Evolutionary conservation across 2,329 filamentous ascomycete species (phyloP), one percentile per base, ranked within the genome.

Genomic region (Stachybotrys elegans): DNA sequence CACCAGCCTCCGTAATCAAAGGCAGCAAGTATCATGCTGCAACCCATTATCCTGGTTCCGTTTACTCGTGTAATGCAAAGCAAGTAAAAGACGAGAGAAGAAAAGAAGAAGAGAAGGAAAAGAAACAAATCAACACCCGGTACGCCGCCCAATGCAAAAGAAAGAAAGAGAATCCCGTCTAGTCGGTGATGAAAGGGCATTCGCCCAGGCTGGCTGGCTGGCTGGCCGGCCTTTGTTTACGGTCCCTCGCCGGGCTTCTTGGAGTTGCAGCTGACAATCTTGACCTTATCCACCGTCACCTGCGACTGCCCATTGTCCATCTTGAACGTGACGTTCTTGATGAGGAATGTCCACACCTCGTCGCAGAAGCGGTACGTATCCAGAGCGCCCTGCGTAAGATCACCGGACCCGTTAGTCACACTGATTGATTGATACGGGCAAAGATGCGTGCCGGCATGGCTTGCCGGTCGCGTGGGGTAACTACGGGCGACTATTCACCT

Each of bases 311-410:
- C 77, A 42, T 86, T 88, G 57, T 97, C 92, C 72, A 97, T 85
- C 72, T 98, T 98, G 73, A 98, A 97, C n/a, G 84, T 90, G 44
- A 97, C 91, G 54, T 97, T 93, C 70, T 96, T 96, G 69, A 98
- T 95, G 46, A 98, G 79, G 67, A 98, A 98, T 2, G 93, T 98
- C 93, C 93, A 98, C 47, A 98, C 93, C 71, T 98, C 93, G 69
- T 98, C 93, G 73, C 93, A 98, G 78, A 98, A 98, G 56, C 93
- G 86, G 73, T 98, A 98, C 14, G 93, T 97, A 65, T 97, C 91
- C 51, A 98, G 83, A 62, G 94, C 93, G 39, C 93, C 93, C 92
- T 96, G 37, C 4, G 38, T 5, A 19, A 19, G 20, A 43, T 49
- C 38, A 49, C 45, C 6, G 6, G 36, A n/a, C n/a, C n/a, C n/a